Base-by-base conservation (phyloP, 2,329 filamentous ascomycete species). In the Coniella lustricola region DNA sequence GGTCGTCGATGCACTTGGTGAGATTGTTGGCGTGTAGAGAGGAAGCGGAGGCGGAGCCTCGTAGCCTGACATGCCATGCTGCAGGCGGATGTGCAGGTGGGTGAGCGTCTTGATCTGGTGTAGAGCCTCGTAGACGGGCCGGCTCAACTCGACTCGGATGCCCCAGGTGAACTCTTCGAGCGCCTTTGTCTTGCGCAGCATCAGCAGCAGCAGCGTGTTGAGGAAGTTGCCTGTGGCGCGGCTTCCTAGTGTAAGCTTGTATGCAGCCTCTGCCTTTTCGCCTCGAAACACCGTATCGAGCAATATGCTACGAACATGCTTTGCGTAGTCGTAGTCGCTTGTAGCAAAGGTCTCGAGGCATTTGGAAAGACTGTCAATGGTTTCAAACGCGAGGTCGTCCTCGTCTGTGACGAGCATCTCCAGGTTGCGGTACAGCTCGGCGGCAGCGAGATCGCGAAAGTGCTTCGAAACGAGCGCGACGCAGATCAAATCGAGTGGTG, bases 141-240 rank as follows among this genome's bases (percentile, higher is more conserved):
- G 68, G 58, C 74, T 80, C 9, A 84, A 68, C 60, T 84, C 80
- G 47, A 84, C 74, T 7, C 78, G 73, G 46, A 83, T 76, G 59
- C 84, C 81, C 81, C 81, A 81, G 76, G 65, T 69, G 57, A 84
- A 82, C 3, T 67, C 67, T 58, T 84, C 79, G 20, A 84, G 67
- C 1, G 69, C 65, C 37, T 63, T 69, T 22, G 79, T 72, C 55
- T 75, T 77, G 56, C 73, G 76, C 52, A 84, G 59, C 1, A 77
- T 74, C 58, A 82, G 57, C 25, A 75, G 69, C 5, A 84, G 61
- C 36, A 84, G 61, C 0, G 78, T 81, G 55, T 80, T 84, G 60
- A 84, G 70, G 49, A 84, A 81, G 64, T 81, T 83, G 44, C 79
- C 80, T 57, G 76, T 80, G 59, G 74, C 79, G 29, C 70, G 62